Base-by-base conservation (phyloP, 768 basidiomycete species). In the Lactarius trivialis region DNA sequence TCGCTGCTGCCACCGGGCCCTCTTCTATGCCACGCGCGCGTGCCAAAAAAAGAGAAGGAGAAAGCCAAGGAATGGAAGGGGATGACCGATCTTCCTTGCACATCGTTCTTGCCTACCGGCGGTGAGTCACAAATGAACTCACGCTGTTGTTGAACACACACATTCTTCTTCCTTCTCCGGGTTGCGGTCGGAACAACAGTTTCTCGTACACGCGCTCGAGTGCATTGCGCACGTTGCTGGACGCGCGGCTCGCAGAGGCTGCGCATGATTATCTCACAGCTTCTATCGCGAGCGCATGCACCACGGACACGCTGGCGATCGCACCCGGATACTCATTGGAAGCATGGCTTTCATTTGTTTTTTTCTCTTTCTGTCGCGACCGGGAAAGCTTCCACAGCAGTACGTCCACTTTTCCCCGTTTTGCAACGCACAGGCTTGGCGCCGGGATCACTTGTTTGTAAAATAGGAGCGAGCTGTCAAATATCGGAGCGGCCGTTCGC, bases 181-280 rank as follows among this genome's bases (percentile, higher is more conserved):
- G 12, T 14, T 48, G 45, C 45, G 45, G 24, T 15, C 45, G 21
- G 45, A 48, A 48, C 24, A 24, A 48, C 21, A 24, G 7, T 21
- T 24, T 24, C 30, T 52, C 32, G 36, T 63, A 56, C 50, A 50
- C 28, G 32, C 54, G 48, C 48, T 48, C 45, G 45, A 26, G 45
- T 48, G 45, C 53, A 21, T 26, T 7, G 54, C 63, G 34, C 58
- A 51, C 30, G 54, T 59, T 59, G 52, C 45, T 51, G 53, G 45
- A 50, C 30, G 26, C 26, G 37, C 32, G 14, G 24, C 55, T 55
- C 53, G 24, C 52, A 58, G 14, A 17, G 24, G 39, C 55, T n/a
- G 33, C 43, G 39, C 48, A 50, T 60, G 54, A 51, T 64, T 64
- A 55, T 60, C 45, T 43, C 7, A n/a, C n/a, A 7, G 50, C 50